These are phyloP conservation scores for Trifolium repens DNA, from an alignment of 306 rosid species.

Conservation along the genomic window DNA sequence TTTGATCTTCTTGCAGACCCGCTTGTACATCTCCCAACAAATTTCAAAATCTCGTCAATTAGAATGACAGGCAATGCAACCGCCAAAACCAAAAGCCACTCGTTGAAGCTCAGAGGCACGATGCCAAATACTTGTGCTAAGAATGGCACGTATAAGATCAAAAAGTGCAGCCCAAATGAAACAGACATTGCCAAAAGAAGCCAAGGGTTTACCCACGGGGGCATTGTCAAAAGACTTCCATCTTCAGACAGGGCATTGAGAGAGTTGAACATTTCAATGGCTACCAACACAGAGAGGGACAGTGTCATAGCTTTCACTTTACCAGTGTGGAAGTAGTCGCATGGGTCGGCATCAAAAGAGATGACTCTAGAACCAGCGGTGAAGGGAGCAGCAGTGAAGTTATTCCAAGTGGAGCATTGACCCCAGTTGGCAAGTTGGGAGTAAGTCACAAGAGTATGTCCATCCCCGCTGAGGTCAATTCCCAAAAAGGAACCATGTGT, in stretches of 20 bases:
- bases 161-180: conserved; percentile 84
- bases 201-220: conserved; percentile 98
- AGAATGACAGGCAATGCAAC: conserved; percentile 65
- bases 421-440: conserved; percentile 91
- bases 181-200: conserved; percentile 93
- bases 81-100: conserved; percentile 62
- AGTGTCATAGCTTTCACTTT: conserved; percentile 88
- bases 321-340: conserved; percentile 79
- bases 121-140: conserved; percentile 77
- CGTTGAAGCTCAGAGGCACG: conserved; percentile 76
- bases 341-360: conserved; percentile 60
- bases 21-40: conserved; percentile 60
- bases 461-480: conserved; percentile 83
- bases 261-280: conserved; percentile 97
- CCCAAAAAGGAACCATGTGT: conserved; percentile 84
- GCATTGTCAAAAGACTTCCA: conserved; percentile 91
- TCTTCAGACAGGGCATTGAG: conserved; percentile 89
- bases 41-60: conserved; percentile 65
- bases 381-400: conserved; percentile 83
- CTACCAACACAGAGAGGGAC: conserved; percentile 91
- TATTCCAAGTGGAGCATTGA: conserved; percentile 75
- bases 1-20: conserved; percentile 51
- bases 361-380: conserved; percentile 69
- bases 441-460: conserved; percentile 84
- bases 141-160: conserved; percentile 92